Conservation (phyloP, 163 green algal genomes). For the Prototheca wickerhamii region DNA sequence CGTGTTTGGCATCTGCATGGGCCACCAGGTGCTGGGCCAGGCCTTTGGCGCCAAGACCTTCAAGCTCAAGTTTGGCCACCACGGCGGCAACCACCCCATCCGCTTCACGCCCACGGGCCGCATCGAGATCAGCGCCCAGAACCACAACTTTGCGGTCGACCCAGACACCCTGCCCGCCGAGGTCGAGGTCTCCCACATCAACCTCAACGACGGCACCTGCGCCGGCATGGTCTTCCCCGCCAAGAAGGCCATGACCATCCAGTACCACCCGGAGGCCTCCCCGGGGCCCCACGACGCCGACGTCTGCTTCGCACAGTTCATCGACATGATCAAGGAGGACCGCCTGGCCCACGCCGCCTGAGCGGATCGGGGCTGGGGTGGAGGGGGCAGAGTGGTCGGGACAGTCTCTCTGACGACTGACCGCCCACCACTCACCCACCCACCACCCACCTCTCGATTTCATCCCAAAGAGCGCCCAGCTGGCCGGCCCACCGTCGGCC, state of each 20-base stretch:
- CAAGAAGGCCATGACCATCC: constrained; percentile 82
- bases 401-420: too few species aligned
- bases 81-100: constrained; percentile 99
- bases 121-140: constrained; percentile 93
- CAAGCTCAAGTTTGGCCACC: constrained; percentile 99
- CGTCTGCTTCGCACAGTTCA: constrained; percentile 85
- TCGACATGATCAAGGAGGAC: constrained; percentile 69
- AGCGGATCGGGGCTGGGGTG: neutral
- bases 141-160: constrained; percentile 99
- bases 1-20: constrained; percentile 99
- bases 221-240: constrained; percentile 64
- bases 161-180: constrained; percentile 69
- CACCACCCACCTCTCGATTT: too few species aligned
- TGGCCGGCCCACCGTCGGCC: too few species aligned
- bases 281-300: constrained; percentile 96
- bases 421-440: too few species aligned
- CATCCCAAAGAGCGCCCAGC: too few species aligned
- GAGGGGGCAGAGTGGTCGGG: too few species aligned
- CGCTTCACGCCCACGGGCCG: constrained; percentile 67
- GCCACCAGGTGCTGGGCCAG: constrained; percentile 67
- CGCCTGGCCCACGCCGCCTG: constrained; percentile 7
- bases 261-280: constrained; percentile 98
- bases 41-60: constrained; percentile 93
- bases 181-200: constrained; percentile 93
- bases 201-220: constrained; percentile 99